Evolutionary conservation across 2,329 filamentous ascomycete genomes (phyloP), one percentile per base, ranked within the genome.

Genomic region (Xylariales sp.): DNA sequence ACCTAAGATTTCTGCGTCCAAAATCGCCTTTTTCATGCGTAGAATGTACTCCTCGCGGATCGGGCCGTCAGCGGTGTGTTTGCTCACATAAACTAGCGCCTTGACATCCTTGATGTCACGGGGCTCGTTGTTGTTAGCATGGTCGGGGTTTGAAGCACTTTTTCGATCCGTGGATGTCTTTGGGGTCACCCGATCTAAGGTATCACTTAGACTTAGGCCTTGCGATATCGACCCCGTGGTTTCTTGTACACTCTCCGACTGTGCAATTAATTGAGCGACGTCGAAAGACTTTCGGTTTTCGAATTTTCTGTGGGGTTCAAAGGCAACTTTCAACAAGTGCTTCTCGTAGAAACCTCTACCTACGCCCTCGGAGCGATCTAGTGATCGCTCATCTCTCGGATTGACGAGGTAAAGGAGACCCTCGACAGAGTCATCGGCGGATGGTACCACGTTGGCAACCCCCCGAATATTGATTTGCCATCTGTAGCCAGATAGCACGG

Each of bases 381-480:
- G 45, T n/a, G 53, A 30, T 43, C 8, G 41, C 16, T 50, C 46
- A 43, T 60, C 57, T 32, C 28, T 41, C 18, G 9, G 12, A 14
- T 30, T 63, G 18, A 63, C 36, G 18, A 41, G 43, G 52, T 41
- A 63, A 43, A 63, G 6, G 23, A 63, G 61, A 52, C 61, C 61
- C 34, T 63, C 61, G 52, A 63, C 61, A 30, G 57, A 60, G 18
- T 60, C 57, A 60, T 50, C 32, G 9, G 5, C 12, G 52, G 50
- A 55, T 56, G n/a, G 5, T 5, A 62, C 50, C 12, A 62, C 43
- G 52, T 62, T 62, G 41, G 60, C 60, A 8, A 56, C 43, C 9
- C 60, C 60, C 3, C 52, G 52, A 7, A 56, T n/a, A 41, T 62
- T 62, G 41, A 62, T 62, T 32, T 62, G 60, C 60, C 60, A 62